Evolutionary conservation across 257 asterid genomes (phyloP).

Genomic region (Cordia subcordata): DNA sequence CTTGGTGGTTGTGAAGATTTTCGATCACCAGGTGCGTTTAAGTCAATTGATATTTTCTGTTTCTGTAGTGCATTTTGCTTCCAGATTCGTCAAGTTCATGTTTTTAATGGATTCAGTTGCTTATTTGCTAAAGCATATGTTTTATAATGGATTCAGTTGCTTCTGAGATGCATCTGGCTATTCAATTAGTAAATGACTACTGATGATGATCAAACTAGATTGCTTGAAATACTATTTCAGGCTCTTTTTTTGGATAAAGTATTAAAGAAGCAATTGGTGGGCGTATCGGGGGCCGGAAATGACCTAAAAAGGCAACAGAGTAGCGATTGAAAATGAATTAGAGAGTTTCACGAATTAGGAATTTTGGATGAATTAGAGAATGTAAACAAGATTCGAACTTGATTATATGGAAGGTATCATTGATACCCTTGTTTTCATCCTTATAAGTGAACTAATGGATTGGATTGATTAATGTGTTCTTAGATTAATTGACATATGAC

Average conservation of each 20-base stretch:
- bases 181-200: neutral
- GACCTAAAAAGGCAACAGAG: neutral
- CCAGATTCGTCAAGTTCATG: neutral
- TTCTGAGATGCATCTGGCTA: neutral
- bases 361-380: neutral
- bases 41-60: conserved; percentile 4
- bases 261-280: neutral
- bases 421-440: too few species aligned
- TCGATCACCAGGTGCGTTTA: conserved; percentile 76
- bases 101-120: too few species aligned
- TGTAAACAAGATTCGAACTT: neutral
- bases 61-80: neutral
- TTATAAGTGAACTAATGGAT: too few species aligned
- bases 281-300: neutral
- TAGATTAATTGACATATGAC: too few species aligned
- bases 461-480: too few species aligned
- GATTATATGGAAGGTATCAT: neutral
- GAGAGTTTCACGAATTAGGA: neutral
- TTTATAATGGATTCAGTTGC: too few species aligned
- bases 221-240: neutral
- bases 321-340: neutral
- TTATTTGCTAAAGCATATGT: too few species aligned
- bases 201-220: neutral
- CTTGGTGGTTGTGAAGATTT: conserved; percentile 89
- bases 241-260: neutral